Conservation (phyloP, 169 alveolate genomes). For the Sarcocystis neurona region DNA sequence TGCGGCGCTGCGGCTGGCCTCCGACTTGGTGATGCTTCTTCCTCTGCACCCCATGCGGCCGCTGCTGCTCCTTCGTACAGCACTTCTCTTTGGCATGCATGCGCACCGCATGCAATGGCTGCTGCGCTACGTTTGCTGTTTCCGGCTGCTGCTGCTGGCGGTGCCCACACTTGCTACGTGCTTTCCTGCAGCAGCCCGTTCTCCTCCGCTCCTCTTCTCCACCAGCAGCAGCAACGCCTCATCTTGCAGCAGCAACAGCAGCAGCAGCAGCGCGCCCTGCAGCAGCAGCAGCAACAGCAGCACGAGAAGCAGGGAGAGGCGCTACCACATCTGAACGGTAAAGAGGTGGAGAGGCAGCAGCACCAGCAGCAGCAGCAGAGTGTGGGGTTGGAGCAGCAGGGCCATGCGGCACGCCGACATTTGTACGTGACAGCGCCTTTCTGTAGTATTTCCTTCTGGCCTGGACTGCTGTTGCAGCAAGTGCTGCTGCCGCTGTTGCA, state of each 20-base stretch:
- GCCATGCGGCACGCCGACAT: not conserved
- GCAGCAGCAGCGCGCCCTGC: slow-evolving; percentile 34
- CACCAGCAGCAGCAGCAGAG: slow-evolving; percentile 50
- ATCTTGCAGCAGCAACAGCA: not conserved
- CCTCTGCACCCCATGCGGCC: no score
- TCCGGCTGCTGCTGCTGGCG: no score
- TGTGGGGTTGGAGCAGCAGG: not conserved
- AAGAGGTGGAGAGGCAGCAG: not conserved
- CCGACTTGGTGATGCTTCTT: no score
- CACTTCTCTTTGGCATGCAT: no score
- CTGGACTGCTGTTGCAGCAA: slow-evolving; percentile 47
- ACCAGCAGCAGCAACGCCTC: slow-evolving; percentile 21
- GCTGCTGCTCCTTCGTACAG: no score
- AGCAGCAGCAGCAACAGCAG: slow-evolving; percentile 28
- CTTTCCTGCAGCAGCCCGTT: no score
- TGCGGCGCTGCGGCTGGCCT: no score
- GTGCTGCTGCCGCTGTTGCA: slow-evolving; percentile 50
- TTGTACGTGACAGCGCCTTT: slow-evolving; percentile 37
- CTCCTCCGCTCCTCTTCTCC: slow-evolving; percentile 17
- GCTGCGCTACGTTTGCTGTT: no score
- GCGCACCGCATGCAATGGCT: no score
- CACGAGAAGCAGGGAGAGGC: slow-evolving; percentile 20
- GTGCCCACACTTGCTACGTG: no score
- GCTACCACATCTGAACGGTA: no score
- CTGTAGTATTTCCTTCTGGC: slow-evolving; percentile 1